phyloP scores from a whole-genome alignment of 768 basidiomycete species.

The Cyathus striatus region DNA sequence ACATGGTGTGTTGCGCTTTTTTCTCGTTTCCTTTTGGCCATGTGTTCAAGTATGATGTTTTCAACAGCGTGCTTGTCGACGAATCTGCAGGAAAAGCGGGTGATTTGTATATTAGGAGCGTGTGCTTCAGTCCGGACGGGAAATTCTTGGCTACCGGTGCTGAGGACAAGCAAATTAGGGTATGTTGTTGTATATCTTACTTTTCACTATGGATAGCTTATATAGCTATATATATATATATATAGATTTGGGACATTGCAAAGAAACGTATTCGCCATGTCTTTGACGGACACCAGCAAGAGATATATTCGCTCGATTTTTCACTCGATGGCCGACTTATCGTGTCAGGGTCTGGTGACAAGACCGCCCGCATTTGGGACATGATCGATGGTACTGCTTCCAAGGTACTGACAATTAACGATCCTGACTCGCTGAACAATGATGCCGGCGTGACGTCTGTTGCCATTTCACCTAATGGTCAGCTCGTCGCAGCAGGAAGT shows the following conservation, averaged over 20 bases:
- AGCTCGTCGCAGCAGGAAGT: slow-evolving; percentile 55
- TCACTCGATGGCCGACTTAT: slow-evolving; percentile 75
- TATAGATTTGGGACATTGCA: slow-evolving; percentile 84
- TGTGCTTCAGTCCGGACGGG: slow-evolving; percentile 85
- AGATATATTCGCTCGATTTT: slow-evolving; percentile 90
- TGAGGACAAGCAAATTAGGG: slow-evolving; percentile 85
- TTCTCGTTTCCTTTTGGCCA: too few relatives aligned
- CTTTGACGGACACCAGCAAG: slow-evolving; percentile 83
- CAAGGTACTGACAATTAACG: slow-evolving; percentile 34
- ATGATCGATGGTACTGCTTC: slow-evolving; percentile 22
- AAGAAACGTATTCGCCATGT: slow-evolving; percentile 68
- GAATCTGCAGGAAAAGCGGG: slow-evolving; percentile 18
- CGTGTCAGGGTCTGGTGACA: slow-evolving; percentile 81
- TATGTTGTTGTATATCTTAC: slow-evolving; percentile 25
- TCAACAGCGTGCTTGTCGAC: slow-evolving; percentile 21
- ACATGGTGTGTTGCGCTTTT: slow-evolving; percentile 77
- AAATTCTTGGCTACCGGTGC: slow-evolving; percentile 89
- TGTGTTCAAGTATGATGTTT: too few relatives aligned
- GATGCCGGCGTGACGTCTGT: slow-evolving; percentile 69
- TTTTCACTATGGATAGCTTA: too few relatives aligned
- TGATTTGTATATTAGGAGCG: slow-evolving; percentile 50
- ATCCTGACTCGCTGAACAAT: slow-evolving; percentile 34
- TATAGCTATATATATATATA: too few relatives aligned
- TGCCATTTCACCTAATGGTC: slow-evolving; percentile 68
- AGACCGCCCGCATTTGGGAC: slow-evolving; percentile 37